These are phyloP conservation scores for Boletellus emodensis DNA, from an alignment of 768 basidiomycete species.

Conservation along the genomic window DNA sequence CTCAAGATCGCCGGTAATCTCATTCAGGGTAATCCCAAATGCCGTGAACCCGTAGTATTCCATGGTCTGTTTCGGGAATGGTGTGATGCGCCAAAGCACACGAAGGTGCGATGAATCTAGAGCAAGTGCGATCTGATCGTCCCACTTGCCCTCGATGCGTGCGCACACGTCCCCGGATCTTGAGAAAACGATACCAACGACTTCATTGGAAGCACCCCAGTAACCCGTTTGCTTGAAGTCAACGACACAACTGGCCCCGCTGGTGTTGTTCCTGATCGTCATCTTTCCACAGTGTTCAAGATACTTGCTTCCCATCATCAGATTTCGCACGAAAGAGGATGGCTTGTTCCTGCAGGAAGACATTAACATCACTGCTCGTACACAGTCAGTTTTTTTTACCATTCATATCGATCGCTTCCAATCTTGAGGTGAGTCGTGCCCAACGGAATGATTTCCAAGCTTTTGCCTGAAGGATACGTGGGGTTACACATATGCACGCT, in stretches of 20 bases:
- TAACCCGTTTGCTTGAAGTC: slow-evolving; percentile 87
- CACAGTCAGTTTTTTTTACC: slow-evolving; percentile 41
- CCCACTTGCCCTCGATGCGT: slow-evolving; percentile 86
- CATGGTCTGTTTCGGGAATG: slow-evolving; percentile 66
- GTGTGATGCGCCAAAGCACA: slow-evolving; percentile 71
- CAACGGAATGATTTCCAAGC: slow-evolving; percentile 79
- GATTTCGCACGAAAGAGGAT: slow-evolving; percentile 83
- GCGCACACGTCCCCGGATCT: slow-evolving; percentile 51
- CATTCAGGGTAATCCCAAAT: slow-evolving; percentile 78
- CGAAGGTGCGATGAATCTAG: slow-evolving; percentile 65
- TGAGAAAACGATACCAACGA: slow-evolving; percentile 58
- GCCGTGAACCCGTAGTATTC: slow-evolving; percentile 82
- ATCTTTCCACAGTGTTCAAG: slow-evolving; percentile 82
- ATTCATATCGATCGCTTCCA: slow-evolving; percentile 63
- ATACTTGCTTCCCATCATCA: slow-evolving; percentile 89
- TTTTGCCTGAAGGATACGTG: slow-evolving; percentile 58
- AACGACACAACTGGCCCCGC: slow-evolving; percentile 57
- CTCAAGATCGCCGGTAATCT: slow-evolving; percentile 63
- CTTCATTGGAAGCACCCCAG: slow-evolving; percentile 73
- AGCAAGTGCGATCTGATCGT: slow-evolving; percentile 71
- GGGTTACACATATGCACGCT: slow-evolving; percentile 18
- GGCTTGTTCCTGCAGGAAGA: slow-evolving; percentile 64
- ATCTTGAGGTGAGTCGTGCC: slow-evolving; percentile 68
- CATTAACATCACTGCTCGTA: slow-evolving; percentile 1
- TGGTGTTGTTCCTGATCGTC: slow-evolving; percentile 62